Evolutionary conservation across 768 basidiomycete genomes (phyloP).

Genomic region (Obba rivulosa): DNA sequence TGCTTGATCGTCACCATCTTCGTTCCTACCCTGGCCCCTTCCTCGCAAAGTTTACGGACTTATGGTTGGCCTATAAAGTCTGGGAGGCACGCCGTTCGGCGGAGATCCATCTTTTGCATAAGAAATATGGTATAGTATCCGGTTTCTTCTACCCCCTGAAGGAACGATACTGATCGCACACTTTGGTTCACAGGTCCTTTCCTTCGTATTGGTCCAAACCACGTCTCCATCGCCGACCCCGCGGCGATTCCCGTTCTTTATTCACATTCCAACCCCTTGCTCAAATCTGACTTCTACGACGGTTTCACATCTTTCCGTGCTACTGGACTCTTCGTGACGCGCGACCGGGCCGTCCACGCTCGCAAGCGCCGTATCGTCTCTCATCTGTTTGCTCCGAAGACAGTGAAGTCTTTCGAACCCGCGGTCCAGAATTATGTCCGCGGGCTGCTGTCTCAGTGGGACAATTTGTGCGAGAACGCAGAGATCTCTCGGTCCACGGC

Average conservation of each 20-base stretch:
- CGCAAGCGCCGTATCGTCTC: conserved; percentile 85
- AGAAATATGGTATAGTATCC: conserved; percentile 32
- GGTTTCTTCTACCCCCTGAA: neutral
- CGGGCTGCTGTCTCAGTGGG: conserved; percentile 65
- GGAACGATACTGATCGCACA: neutral
- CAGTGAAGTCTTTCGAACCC: conserved; percentile 73
- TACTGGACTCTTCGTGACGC: conserved; percentile 65
- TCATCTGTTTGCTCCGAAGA: conserved; percentile 72
- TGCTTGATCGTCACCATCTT: conserved; percentile 26
- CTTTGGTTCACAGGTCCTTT: conserved; percentile 23
- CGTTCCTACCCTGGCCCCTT: conserved; percentile 32
- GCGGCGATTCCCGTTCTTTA: conserved; percentile 36
- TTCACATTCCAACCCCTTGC: conserved; percentile 35
- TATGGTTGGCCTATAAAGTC: conserved; percentile 34
- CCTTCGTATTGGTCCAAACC: conserved; percentile 34
- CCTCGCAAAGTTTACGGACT: conserved; percentile 30
- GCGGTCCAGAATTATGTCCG: conserved; percentile 56
- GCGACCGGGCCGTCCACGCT: conserved; percentile 67
- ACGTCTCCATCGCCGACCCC: conserved; percentile 39
- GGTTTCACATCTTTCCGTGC: conserved; percentile 21
- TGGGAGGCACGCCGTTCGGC: conserved; percentile 30
- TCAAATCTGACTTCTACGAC: conserved; percentile 38
- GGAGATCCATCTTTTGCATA: conserved; percentile 33
- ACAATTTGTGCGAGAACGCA: conserved; percentile 49
- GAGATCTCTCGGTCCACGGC: conserved; percentile 30